Evolutionary conservation across 2,329 filamentous ascomycete species (phyloP).

Genomic region (Sordariomycetes sp.): DNA sequence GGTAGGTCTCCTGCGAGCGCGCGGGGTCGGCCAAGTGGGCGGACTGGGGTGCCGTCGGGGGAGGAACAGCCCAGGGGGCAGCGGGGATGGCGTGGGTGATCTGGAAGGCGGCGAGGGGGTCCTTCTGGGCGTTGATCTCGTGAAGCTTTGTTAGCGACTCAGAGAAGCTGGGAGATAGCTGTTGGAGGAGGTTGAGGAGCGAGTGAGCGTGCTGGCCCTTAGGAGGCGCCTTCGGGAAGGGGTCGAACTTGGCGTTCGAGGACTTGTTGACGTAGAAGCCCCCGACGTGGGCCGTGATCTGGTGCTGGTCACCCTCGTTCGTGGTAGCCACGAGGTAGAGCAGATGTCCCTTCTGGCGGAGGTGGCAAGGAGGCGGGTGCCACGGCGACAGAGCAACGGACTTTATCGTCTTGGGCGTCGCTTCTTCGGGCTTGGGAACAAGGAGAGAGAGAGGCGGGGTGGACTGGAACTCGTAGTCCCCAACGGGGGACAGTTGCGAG

Average conservation of each 20-base stretch:
- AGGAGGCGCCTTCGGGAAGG: slow-evolving; percentile 62
- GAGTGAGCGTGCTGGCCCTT: slow-evolving; percentile 78
- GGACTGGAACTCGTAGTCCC: slow-evolving; percentile 66
- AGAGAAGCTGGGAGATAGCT: slow-evolving; percentile 74
- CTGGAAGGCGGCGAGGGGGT: slow-evolving; percentile 85
- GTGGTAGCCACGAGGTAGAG: slow-evolving; percentile 83
- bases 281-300: slow-evolving; percentile 85
- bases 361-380: slow-evolving; percentile 90
- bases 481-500: slow-evolving; percentile 29
- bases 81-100: slow-evolving; percentile 90
- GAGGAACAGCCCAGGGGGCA: slow-evolving; percentile 80
- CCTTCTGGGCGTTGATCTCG: slow-evolving; percentile 71
- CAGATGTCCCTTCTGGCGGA: slow-evolving; percentile 83
- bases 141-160: slow-evolving; percentile 65
- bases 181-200: slow-evolving; percentile 62
- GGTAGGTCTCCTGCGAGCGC: slow-evolving; percentile 81
- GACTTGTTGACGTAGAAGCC: slow-evolving; percentile 98
- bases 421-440: slow-evolving; percentile 51
- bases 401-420: slow-evolving; percentile 83
- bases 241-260: slow-evolving; percentile 90
- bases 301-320: slow-evolving; percentile 87
- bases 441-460: slow-evolving; percentile 56
- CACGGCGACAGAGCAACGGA: slow-evolving; percentile 78
- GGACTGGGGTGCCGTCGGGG: slow-evolving; percentile 47
- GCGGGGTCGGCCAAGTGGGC: slow-evolving; percentile 73